A percentile compares a stretch with the other conserved stretches of the same genome.
Evolutionary conservation across 2,329 filamentous ascomycete genomes (phyloP).

Genomic region (Laburnicola sp.): DNA sequence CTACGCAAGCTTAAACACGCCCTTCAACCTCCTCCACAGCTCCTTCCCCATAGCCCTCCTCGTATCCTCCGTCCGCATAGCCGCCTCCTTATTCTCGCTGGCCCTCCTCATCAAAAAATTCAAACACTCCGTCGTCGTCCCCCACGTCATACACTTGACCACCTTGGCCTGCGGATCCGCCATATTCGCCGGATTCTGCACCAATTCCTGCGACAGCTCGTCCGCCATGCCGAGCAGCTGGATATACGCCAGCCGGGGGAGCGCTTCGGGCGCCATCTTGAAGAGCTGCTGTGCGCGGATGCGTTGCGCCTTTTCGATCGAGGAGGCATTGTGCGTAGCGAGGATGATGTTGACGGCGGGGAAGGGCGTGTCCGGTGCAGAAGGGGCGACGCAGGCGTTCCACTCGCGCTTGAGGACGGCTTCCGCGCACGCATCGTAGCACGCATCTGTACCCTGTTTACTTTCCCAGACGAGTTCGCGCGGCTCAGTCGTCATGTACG

Average conservation of each 20-base stretch:
- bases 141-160: constrained; percentile 62
- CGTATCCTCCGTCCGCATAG: constrained; percentile 57
- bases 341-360: constrained; percentile 64
- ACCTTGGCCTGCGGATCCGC: constrained; percentile 48
- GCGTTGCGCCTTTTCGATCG: constrained; percentile 60
- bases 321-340: constrained; percentile 79
- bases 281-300: constrained; percentile 52
- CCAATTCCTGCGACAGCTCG: constrained; percentile 69
- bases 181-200: constrained; percentile 49
- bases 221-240: constrained; percentile 97
- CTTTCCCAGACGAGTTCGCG: constrained; percentile 57
- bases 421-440: constrained; percentile 72
- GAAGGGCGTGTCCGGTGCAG: constrained; percentile 40
- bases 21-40: constrained; percentile 47
- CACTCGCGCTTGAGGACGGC: constrained; percentile 68
- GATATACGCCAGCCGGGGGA: constrained; percentile 60
- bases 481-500: constrained; percentile 58
- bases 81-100: constrained; percentile 65
- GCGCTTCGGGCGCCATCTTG: constrained; percentile 32
- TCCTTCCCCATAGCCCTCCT: constrained; percentile 56
- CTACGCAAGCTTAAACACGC: constrained; percentile 29
- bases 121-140: constrained; percentile 70
- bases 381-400: constrained; percentile 55
- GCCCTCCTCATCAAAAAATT: constrained; percentile 67
- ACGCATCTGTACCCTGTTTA: constrained; percentile 58